Evolutionary conservation across 495 filamentous ascomycete genomes (phyloP), one percentile per base, ranked within the genome.

Genomic region (Penicillium atrosanguineum): DNA sequence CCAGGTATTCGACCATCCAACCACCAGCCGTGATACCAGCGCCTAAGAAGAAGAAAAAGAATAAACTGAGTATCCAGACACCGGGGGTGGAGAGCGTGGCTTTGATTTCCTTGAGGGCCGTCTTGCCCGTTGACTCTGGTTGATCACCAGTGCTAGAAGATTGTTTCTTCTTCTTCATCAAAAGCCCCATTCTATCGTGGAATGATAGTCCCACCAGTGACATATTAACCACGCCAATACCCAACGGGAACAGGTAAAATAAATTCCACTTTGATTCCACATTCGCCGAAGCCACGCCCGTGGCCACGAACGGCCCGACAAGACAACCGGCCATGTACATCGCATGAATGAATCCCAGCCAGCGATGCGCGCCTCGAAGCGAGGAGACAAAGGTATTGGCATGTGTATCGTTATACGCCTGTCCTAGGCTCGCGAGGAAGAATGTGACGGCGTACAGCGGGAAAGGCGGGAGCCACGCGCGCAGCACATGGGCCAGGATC

Each of bases 301-400:
- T 67, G 11, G 68, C 54, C 0, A 65, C 52, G 21, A 71, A 65
- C 0, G 65, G 68, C 0, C 53, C 65, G 26, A 61, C 65, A n/a
- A 71, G 59, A 50, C 63, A 71, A 0, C 68, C 68, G 1, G 56
- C 63, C 65, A 64, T 65, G 34, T 71, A 71, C 68, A 71, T 71
- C 5, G 68, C 68, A 46, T 71, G 68, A 39, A 71, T 71, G 31
- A 69, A 71, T 0, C 65, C 68, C 1, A 71, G 53, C 54, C 61
- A 71, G 1, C 65, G 65, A 43, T 71, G 65, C 1, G 68, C 63
- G 15, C 56, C 63, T 3, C 31, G 54, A 1, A 69, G 46, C 7
- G 62, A 46, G 0, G 65, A 56, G 0, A 71, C 62, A 19, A 67
- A 71, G 5, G 59, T 69, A 47, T 71, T 71, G 5, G 68, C 68